Conservation (phyloP, 1,139 yeast genomes). For the Entelexis sorbosivorans region DNA sequence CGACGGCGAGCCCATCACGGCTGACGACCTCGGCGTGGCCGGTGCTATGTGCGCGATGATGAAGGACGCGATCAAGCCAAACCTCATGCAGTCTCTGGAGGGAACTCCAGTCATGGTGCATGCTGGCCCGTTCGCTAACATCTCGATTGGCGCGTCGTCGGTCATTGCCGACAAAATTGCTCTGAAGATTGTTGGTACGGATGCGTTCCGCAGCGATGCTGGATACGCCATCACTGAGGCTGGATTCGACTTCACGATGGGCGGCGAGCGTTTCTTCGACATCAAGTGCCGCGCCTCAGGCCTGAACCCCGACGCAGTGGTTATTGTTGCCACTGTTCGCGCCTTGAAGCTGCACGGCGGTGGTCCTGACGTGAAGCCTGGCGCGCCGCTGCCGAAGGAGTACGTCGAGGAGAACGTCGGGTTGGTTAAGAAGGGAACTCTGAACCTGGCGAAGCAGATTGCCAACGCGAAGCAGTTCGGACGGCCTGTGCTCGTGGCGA, state of each 20-base stretch:
- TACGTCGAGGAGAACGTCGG: slow-evolving; percentile 81
- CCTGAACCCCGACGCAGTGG: slow-evolving; percentile 79
- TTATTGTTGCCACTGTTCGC: slow-evolving; percentile 93
- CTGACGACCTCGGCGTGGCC: slow-evolving; percentile 94
- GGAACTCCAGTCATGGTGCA: slow-evolving; percentile 98
- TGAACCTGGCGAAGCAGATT: slow-evolving; percentile 87
- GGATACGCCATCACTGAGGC: slow-evolving; percentile 97
- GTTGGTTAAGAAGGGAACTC: slow-evolving; percentile 70
- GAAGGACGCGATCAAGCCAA: slow-evolving; percentile 96
- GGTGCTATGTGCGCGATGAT: slow-evolving; percentile 93
- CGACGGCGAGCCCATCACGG: slow-evolving; percentile 80
- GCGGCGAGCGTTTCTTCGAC: slow-evolving; percentile 95
- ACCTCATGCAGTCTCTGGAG: slow-evolving; percentile 94
- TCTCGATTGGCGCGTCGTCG: slow-evolving; percentile 92
- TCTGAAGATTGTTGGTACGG: slow-evolving; percentile 76
- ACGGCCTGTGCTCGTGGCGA: slow-evolving; percentile 90
- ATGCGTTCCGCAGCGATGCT: slow-evolving; percentile 48
- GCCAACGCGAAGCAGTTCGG: slow-evolving; percentile 77
- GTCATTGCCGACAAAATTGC: slow-evolving; percentile 94
- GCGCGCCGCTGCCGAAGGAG: slow-evolving; percentile 77
- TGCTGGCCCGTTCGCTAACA: slow-evolving; percentile 98
- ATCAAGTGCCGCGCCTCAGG: slow-evolving; percentile 94
- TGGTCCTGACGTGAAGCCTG: slow-evolving; percentile 96
- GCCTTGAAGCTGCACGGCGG: slow-evolving; percentile 98
- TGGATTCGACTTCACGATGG: slow-evolving; percentile 98